These are phyloP conservation scores for Botryotinia narcissicola DNA, from an alignment of 2,329 filamentous ascomycete species.

Conservation along the genomic window DNA sequence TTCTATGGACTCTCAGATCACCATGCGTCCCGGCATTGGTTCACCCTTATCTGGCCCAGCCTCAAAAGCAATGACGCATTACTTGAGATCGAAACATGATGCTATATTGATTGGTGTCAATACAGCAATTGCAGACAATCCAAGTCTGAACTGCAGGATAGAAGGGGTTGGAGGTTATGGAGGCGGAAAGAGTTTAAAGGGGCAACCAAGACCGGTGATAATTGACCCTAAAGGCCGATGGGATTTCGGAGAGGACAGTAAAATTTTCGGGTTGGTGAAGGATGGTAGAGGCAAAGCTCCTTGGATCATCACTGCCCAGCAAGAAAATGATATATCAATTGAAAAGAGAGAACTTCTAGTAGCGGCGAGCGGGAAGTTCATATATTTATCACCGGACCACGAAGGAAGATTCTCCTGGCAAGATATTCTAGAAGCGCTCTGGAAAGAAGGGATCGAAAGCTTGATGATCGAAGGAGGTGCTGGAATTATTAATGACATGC, in stretches of 20 bases:
- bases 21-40: slow-evolving; percentile 60
- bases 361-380: slow-evolving; percentile 22
- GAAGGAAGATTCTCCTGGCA: neutral
- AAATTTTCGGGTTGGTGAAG: slow-evolving; percentile 63
- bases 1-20: slow-evolving; percentile 72
- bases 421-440: neutral
- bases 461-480: slow-evolving; percentile 93
- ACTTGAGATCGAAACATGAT: slow-evolving; percentile 76
- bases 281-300: slow-evolving; percentile 69
- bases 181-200: slow-evolving; percentile 43
- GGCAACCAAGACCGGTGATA: slow-evolving; percentile 40
- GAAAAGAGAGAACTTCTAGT: slow-evolving; percentile 12
- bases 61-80: slow-evolving; percentile 92
- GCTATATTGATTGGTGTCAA: slow-evolving; percentile 83
- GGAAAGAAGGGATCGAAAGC: slow-evolving; percentile 52
- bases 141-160: slow-evolving; percentile 79
- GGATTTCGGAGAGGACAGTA: slow-evolving; percentile 40
- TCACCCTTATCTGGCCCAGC: slow-evolving; percentile 79
- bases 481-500: slow-evolving; percentile 74
- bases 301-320: slow-evolving; percentile 58
- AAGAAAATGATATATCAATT: neutral
- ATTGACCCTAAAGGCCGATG: slow-evolving; percentile 25
- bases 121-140: slow-evolving; percentile 82
- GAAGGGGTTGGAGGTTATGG: slow-evolving; percentile 43
- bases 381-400: slow-evolving; percentile 16